Evolutionary conservation across 768 basidiomycete species (phyloP).

Genomic region (Termitomyces sp.): DNA sequence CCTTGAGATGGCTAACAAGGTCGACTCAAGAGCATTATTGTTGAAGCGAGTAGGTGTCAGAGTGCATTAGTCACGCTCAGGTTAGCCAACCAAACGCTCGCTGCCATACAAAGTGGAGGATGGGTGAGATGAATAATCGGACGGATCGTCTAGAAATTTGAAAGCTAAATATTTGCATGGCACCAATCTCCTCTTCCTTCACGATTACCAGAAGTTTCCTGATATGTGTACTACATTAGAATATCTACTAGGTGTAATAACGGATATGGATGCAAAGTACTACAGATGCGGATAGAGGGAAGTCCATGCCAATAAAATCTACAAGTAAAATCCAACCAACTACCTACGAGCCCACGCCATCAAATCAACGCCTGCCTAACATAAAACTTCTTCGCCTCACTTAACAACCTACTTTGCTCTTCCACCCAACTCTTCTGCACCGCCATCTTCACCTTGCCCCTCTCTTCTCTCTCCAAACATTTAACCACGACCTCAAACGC

Average conservation of each 20-base stretch:
- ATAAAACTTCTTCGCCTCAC: conserved; percentile 36
- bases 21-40: too few relatives aligned
- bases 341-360: neutral
- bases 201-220: neutral
- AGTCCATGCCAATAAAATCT: conserved; percentile 1
- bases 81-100: too few relatives aligned
- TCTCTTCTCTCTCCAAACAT: conserved; percentile 51
- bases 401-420: conserved; percentile 36
- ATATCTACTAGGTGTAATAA: neutral
- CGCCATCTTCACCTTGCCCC: conserved; percentile 49
- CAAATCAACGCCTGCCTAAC: conserved; percentile 22
- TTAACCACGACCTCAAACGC: conserved; percentile 74
- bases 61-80: too few relatives aligned
- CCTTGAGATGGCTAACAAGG: too few relatives aligned
- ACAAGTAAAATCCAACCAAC: neutral
- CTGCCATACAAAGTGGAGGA: too few relatives aligned
- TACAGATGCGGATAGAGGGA: neutral
- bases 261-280: neutral
- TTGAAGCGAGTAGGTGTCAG: too few relatives aligned
- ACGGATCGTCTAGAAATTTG: too few relatives aligned
- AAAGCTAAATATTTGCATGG: too few relatives aligned
- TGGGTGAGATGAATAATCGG: too few relatives aligned
- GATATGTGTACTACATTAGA: neutral
- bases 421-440: conserved; percentile 52
- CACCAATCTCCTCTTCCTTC: neutral